These are phyloP conservation scores for Gracilaria caudata DNA, from an alignment of 23 red algal species.

Conservation along the genomic window DNA sequence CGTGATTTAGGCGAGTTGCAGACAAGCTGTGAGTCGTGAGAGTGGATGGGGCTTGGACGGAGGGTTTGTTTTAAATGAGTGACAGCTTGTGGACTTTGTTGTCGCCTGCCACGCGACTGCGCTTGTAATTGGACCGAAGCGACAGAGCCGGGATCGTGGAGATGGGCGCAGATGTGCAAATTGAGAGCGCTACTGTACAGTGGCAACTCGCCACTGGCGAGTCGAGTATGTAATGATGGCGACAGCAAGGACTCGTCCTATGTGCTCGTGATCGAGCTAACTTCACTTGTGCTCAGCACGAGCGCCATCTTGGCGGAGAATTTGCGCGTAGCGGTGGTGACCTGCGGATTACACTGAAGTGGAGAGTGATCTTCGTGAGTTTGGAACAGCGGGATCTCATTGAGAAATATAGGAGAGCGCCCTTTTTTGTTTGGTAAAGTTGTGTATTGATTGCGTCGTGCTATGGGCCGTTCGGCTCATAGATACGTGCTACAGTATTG, in stretches of 20 bases:
- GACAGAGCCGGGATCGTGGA: not conserved
- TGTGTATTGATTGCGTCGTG: too few species aligned
- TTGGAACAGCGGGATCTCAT: not conserved
- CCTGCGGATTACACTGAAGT: not conserved
- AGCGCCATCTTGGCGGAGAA: not conserved
- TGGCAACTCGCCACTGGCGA: not conserved
- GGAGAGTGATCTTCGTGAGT: not conserved
- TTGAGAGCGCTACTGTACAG: not conserved
- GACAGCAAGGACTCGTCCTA: slow-evolving; percentile 4
- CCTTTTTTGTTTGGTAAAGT: not conserved
- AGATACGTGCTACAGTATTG: too few species aligned
- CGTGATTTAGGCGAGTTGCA: not conserved
- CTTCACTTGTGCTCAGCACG: too few species aligned
- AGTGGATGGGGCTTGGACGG: not conserved
- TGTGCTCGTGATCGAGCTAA: not conserved
- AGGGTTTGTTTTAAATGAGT: not conserved
- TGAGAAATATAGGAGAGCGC: not conserved
- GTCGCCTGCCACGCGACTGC: not conserved
- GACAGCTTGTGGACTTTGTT: not conserved
- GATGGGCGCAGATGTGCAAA: slow-evolving; percentile 1
- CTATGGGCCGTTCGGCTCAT: too few species aligned
- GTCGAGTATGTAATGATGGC: slow-evolving; percentile 1
- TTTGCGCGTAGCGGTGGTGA: not conserved
- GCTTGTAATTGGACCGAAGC: too few species aligned
- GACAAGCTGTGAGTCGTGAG: not conserved